phyloP scores from a whole-genome alignment of 305 asterid genomes.

The Rubia balearica region DNA sequence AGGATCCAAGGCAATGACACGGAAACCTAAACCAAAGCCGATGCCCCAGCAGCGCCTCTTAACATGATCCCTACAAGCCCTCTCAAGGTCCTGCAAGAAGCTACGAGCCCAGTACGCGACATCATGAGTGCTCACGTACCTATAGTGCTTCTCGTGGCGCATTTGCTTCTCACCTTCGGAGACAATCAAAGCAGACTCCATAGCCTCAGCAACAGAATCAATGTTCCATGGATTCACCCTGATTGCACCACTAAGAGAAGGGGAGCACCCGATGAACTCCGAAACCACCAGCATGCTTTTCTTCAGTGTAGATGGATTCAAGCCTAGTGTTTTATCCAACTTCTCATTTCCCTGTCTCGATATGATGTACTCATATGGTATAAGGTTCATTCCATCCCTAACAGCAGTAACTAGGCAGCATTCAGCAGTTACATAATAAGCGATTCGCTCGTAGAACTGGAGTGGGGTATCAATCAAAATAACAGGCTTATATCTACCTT shows the following conservation, averaged over 20 bases:
- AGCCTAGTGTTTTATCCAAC: conserved; percentile 45
- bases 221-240: conserved; percentile 87
- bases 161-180: conserved; percentile 70
- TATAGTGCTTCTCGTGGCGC: conserved; percentile 84
- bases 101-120: conserved; percentile 91
- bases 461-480: conserved; percentile 57
- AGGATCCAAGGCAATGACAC: conserved; percentile 84
- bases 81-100: conserved; percentile 67
- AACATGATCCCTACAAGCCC: conserved; percentile 72
- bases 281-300: conserved; percentile 83
- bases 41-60: conserved; percentile 88
- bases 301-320: conserved; percentile 48
- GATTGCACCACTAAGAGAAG: conserved; percentile 82
- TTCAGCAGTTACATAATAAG: conserved; percentile 66
- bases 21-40: conserved; percentile 81
- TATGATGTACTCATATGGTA: conserved; percentile 77
- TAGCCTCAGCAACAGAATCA: conserved; percentile 73
- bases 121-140: conserved; percentile 72
- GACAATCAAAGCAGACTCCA: conserved; percentile 61
- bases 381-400: conserved; percentile 85
- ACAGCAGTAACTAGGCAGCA: conserved; percentile 90
- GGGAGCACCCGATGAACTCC: conserved; percentile 78
- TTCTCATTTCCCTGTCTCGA: conserved; percentile 66
- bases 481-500: conserved; percentile 67
- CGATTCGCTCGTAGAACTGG: conserved; percentile 61